A percentile compares a stretch with the other conserved stretches of the same genome.
Evolutionary conservation across 2,329 filamentous ascomycete species (phyloP).

Genomic region (Chrysosporium queenslandicum): DNA sequence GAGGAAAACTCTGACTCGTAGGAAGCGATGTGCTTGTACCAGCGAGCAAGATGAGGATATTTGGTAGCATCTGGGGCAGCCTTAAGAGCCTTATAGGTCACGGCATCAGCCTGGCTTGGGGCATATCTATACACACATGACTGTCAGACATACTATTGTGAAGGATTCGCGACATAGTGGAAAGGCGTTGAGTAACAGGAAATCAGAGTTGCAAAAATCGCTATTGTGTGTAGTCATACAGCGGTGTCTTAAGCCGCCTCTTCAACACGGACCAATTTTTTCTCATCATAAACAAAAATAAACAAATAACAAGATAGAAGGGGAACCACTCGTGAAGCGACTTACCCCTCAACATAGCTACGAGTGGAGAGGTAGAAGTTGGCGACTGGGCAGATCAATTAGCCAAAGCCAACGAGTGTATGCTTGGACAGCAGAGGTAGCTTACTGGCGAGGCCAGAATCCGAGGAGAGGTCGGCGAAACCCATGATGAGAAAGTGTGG

Average conservation of each 20-base stretch:
- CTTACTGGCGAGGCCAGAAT: slow-evolving; percentile 52
- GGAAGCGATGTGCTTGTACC: slow-evolving; percentile 97
- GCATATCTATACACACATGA: slow-evolving; percentile 41
- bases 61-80: slow-evolving; percentile 66
- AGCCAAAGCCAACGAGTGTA: slow-evolving; percentile 17
- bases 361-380: slow-evolving; percentile 46
- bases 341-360: slow-evolving; percentile 77
- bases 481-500: slow-evolving; percentile 44
- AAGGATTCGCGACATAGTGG: slow-evolving; percentile 3
- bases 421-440: slow-evolving; percentile 23
- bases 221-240: slow-evolving; percentile 65
- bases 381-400: slow-evolving; percentile 31
- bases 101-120: slow-evolving; percentile 91
- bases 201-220: slow-evolving; percentile 63
- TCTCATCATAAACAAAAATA: slow-evolving; percentile 54
- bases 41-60: slow-evolving; percentile 88
- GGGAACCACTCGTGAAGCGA: slow-evolving; percentile 26
- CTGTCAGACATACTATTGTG: slow-evolving; percentile 9
- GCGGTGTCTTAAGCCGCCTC: slow-evolving; percentile 89
- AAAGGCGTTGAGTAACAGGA: slow-evolving; percentile 19
- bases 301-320: slow-evolving; percentile 20
- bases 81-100: slow-evolving; percentile 81
- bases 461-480: slow-evolving; percentile 56
- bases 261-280: slow-evolving; percentile 89
- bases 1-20: slow-evolving; percentile 88